Base-by-base conservation (phyloP, 371 early-diverging fungal genomes). In the Cokeromyces recurvatus region DNA sequence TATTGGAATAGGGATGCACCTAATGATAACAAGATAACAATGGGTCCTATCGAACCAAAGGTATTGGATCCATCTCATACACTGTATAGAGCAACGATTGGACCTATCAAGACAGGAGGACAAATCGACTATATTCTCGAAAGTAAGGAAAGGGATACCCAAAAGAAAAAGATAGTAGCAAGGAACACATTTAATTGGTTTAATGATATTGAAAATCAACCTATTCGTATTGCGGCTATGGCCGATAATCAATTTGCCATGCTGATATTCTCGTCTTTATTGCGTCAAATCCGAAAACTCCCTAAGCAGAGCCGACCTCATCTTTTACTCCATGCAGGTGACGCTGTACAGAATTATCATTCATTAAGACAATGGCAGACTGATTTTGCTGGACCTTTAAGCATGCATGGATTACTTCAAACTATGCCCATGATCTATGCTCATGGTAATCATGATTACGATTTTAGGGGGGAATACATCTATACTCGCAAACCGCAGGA, bases 361-460 rank as follows among this genome's bases (percentile, higher is more conserved):
- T 74, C 71, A 6, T 51, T 82, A 15, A 72, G 78, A 19, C 80
- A 80, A 51, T 89, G 90, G 90, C 85, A 87, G 43, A 82, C 77
- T 0, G 86, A 89, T 54, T 78, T 87, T 51, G 78, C 74, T 24
- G 73, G 74, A 19, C 89, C 89, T 2, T 38, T 89, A 27, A 78
- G 78, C 0, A 59, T 72, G 29, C 70, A 64, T 47, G 66, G 66
- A n/a, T 66, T 84, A 14, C 68, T 62, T 0, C 85, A 84, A 58
- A 62, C 45, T 1, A 67, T 65, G n/a, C 86, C 89, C 1, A 37
- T 84, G 44, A 80, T 87, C 25, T 87, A 84, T 62, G 81, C 83
- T 2, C 89, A 84, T 20, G 89, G 89, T 14, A 89, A 89, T 58
- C 89, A 89, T 47, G 89, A 87, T 43, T 82, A 70, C 58, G 86